phyloP scores from a whole-genome alignment of 192 early-diverging fungal genomes.

The Coemansia sp. region DNA sequence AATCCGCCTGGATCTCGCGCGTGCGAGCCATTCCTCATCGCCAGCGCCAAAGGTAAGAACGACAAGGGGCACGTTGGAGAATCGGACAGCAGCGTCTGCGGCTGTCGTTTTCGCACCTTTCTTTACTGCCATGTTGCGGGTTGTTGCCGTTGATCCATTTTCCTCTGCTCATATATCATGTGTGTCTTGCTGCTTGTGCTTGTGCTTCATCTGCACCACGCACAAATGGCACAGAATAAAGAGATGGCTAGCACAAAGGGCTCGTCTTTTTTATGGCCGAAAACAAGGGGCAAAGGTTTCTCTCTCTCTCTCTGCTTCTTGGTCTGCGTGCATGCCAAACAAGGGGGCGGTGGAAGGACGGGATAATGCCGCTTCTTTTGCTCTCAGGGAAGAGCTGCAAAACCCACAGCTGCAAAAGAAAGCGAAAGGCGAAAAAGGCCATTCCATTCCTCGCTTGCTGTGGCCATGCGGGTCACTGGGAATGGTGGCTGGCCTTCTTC shows the following conservation, averaged over 20 bases:
- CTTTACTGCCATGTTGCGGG: conserved; percentile 1
- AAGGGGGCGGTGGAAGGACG: too few relatives aligned
- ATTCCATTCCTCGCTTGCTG: too few relatives aligned
- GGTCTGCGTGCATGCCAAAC: too few relatives aligned
- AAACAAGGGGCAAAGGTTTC: neutral
- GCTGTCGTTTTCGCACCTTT: neutral
- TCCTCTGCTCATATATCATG: conserved; percentile 4
- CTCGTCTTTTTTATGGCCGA: neutral
- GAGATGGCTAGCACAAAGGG: neutral
- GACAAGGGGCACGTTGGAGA: neutral
- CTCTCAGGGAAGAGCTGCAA: neutral
- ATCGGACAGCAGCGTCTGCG: conserved; percentile 1
- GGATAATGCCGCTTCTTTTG: too few relatives aligned
- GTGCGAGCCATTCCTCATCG: conserved; percentile 6
- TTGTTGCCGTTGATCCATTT: neutral
- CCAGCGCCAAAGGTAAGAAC: conserved; percentile 16
- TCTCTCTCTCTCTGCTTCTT: neutral
- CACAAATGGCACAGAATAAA: neutral
- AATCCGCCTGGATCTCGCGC: neutral
- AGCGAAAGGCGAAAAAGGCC: too few relatives aligned
- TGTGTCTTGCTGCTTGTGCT: neutral
- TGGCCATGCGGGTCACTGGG: too few relatives aligned
- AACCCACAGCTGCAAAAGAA: neutral
- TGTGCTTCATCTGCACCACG: neutral
- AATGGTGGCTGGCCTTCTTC: too few relatives aligned